Percentiles rank a stretch among this genome's conserved stretches.
phyloP scores from a whole-genome alignment of 1,284 basidiomycete species.

The Ustilago shanxiensis region DNA sequence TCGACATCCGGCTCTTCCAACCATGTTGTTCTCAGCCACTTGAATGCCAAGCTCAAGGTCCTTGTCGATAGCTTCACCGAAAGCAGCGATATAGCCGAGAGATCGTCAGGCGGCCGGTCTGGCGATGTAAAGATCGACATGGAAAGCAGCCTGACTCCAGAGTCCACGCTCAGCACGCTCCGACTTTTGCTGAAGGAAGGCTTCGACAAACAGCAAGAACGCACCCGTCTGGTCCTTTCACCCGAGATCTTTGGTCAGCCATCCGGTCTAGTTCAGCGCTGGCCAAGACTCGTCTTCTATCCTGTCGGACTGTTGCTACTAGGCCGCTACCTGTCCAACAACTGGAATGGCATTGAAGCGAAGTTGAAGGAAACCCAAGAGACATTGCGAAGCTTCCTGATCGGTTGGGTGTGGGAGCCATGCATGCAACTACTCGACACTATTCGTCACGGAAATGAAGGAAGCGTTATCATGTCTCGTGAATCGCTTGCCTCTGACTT shows the following conservation, averaged over 20 bases:
- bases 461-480: conserved; percentile 77
- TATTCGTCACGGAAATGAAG: conserved; percentile 80
- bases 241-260: conserved; percentile 50
- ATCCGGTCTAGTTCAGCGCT: conserved; percentile 46
- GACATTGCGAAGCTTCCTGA: conserved; percentile 81
- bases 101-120: background rate
- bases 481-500: conserved; percentile 85
- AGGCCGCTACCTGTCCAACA: conserved; percentile 43
- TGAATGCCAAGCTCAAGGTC: conserved; percentile 45
- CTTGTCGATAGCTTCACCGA: conserved; percentile 32
- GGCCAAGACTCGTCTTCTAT: conserved; percentile 62
- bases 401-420: conserved; percentile 89
- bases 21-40: conserved; percentile 28
- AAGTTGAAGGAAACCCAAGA: conserved; percentile 77
- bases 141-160: conserved; percentile 26
- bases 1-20: conserved; percentile 4
- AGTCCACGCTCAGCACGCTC: conserved; percentile 34
- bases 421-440: conserved; percentile 85
- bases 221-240: conserved; percentile 32
- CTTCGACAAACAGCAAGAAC: conserved; percentile 34
- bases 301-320: conserved; percentile 48
- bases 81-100: background rate
- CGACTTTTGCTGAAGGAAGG: conserved; percentile 43
- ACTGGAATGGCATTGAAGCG: conserved; percentile 59
- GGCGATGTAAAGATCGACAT: conserved; percentile 41